Base-by-base conservation (phyloP, 176 grass and related monocot species). In the Pontederia paniculata region DNA sequence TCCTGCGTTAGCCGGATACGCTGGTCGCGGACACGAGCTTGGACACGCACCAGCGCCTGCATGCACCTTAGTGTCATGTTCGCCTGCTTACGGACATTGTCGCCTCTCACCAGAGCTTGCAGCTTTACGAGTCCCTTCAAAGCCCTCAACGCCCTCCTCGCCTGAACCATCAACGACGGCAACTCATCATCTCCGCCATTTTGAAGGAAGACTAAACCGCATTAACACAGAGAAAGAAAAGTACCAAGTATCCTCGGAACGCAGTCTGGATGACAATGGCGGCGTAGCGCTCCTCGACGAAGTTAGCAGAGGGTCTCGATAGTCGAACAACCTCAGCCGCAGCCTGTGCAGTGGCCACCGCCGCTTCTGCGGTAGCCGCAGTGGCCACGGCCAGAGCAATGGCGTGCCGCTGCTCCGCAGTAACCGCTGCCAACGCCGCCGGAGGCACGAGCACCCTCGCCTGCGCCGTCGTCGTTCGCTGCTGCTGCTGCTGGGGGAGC, bases 1-100 rank as follows among this genome's bases (percentile, higher is more conserved):
- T 91, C 83, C 18, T 98, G 83, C 2, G 86, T 83, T 28, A 98
- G 83, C 12, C 93, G 77, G 52, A 91, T 72, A 12, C 86, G 77
- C 73, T 91, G 86, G 83, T 98, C 93, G 5, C 93, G 60, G 3
- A 98, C 83, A 0, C 86, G 83, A 14, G 83, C 86, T 71, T 98
- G 93, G 16, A 98, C 86, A 43, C 86, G 67, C 12, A 91, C 83
- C 46, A 98, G 80, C 10, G 93, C 93, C 70, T 98, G 93, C 86
- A 98, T 98, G 77, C 93, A 88, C 17, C 93, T 77, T 5, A 98
- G 80, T 57, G 93, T 91, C 93, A 91, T 84, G 72, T 91, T 88
- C 48, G 86, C 93, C 51, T 98, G 93, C 62, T 88, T 98, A 14
- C 93, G 68, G 44, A 98, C 93, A 67, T 98, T 98, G 80, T 98